Conservation (phyloP, 2,329 filamentous ascomycete species). For the Alternaria triticina region DNA sequence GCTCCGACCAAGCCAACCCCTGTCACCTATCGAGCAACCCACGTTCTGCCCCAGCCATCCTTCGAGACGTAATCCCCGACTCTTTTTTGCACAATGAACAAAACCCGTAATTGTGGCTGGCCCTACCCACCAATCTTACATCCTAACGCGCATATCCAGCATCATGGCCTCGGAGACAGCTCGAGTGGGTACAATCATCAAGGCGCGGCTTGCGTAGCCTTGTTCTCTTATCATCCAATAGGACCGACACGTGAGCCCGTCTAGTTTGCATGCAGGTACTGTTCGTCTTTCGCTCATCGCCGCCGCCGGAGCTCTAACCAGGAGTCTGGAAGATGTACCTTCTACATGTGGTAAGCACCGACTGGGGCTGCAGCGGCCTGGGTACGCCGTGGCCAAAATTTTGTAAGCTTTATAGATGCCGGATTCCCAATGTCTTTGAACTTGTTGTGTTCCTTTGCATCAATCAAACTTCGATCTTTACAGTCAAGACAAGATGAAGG, state of each 20-base stretch:
- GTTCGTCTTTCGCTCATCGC: slow-evolving; percentile 25
- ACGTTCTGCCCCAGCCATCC: slow-evolving; percentile 7
- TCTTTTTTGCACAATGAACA: background rate
- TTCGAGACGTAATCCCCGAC: background rate
- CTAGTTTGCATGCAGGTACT: slow-evolving; percentile 40
- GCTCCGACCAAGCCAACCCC: background rate
- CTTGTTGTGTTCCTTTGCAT: background rate
- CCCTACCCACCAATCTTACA: background rate
- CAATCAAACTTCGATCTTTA: background rate
- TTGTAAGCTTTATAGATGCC: slow-evolving; percentile 9
- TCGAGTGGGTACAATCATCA: slow-evolving; percentile 21
- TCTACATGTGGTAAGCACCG: slow-evolving; percentile 40
- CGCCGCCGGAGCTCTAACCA: slow-evolving; percentile 15
- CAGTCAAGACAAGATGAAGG: slow-evolving; percentile 27
- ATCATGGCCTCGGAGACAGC: slow-evolving; percentile 22
- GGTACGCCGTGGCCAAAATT: slow-evolving; percentile 7
- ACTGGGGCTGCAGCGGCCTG: background rate
- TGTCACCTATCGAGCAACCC: slow-evolving; percentile 17
- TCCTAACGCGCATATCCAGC: background rate
- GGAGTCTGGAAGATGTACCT: slow-evolving; percentile 29
- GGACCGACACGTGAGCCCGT: slow-evolving; percentile 36
- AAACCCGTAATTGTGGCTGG: background rate
- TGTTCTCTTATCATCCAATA: slow-evolving; percentile 38
- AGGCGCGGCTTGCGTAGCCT: slow-evolving; percentile 25
- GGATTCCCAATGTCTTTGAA: background rate